phyloP scores from a whole-genome alignment of 495 filamentous ascomycete species.

The Podospora didyma region DNA sequence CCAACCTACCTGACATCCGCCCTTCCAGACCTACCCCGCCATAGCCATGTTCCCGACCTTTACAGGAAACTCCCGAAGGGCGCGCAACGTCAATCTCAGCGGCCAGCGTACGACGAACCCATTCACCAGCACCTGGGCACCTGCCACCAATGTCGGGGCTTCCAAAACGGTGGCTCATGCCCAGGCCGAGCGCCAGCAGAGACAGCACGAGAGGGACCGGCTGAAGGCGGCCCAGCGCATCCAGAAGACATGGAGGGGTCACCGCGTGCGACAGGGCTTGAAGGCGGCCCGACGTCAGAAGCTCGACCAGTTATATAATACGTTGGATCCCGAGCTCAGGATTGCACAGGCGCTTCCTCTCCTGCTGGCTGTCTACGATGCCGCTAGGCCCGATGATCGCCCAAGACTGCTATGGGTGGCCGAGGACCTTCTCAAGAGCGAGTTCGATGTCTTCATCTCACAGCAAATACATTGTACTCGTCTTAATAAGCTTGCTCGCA shows the following conservation, averaged over 20 bases:
- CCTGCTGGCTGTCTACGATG: slow-evolving; percentile 30
- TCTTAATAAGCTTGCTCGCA: slow-evolving; percentile 29
- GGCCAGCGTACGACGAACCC: slow-evolving; percentile 71
- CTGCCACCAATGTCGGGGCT: slow-evolving; percentile 48
- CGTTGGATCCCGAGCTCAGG: slow-evolving; percentile 17
- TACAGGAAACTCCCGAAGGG: slow-evolving; percentile 78
- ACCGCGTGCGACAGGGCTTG: slow-evolving; percentile 58
- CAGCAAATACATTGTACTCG: slow-evolving; percentile 16
- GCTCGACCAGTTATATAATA: slow-evolving; percentile 58
- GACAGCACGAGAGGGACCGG: slow-evolving; percentile 78
- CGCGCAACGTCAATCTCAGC: slow-evolving; percentile 89
- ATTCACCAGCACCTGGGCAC: slow-evolving; percentile 55
- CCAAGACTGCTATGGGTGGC: slow-evolving; percentile 32
- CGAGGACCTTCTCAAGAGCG: slow-evolving; percentile 30
- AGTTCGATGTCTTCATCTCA: slow-evolving; percentile 23
- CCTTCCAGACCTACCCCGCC: too few relatives aligned
- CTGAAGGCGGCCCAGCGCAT: slow-evolving; percentile 69
- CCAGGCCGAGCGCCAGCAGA: slow-evolving; percentile 72
- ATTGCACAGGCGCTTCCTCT: slow-evolving; percentile 30
- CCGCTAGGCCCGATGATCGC: slow-evolving; percentile 27
- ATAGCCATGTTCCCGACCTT: slow-evolving; percentile 80
- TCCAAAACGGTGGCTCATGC: slow-evolving; percentile 79
- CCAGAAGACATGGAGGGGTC: slow-evolving; percentile 81
- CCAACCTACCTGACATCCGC: too few relatives aligned
- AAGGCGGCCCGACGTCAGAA: slow-evolving; percentile 55